Evolutionary conservation across 1,284 basidiomycete genomes (phyloP).

Genomic region (Heliocybe sulcata): DNA sequence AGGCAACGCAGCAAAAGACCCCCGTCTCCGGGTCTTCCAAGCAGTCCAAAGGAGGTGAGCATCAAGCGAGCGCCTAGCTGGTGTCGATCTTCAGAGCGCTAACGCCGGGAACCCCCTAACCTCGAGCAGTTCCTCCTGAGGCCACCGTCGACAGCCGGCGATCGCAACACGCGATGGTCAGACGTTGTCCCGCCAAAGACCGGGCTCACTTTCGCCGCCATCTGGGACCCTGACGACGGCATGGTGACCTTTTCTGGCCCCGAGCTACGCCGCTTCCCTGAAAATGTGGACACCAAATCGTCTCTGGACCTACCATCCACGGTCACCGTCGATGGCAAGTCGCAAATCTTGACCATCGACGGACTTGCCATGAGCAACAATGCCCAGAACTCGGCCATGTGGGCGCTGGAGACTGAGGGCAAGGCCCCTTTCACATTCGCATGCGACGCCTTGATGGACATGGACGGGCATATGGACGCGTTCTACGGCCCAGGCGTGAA

Average conservation of each 20-base stretch:
- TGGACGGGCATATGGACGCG: constrained; percentile 19
- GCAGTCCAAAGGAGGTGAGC: background rate
- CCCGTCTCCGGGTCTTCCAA: background rate
- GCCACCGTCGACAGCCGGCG: constrained; percentile 9
- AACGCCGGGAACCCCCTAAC: background rate
- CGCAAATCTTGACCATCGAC: constrained; percentile 32
- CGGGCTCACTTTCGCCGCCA: constrained; percentile 48
- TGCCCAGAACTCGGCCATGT: background rate
- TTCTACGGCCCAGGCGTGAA: constrained; percentile 16
- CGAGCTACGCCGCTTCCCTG: constrained; percentile 28
- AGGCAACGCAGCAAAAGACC: too few relatives aligned
- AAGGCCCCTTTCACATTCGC: constrained; percentile 16
- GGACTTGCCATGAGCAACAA: constrained; percentile 11
- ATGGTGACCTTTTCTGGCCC: constrained; percentile 49
- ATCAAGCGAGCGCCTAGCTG: background rate
- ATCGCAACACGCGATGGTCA: constrained; percentile 36
- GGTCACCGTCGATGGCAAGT: constrained; percentile 23
- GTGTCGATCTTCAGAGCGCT: background rate
- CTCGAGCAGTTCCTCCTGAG: background rate
- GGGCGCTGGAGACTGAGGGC: constrained; percentile 3
- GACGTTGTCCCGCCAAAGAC: constrained; percentile 46
- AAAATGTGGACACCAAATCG: constrained; percentile 12
- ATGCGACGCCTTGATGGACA: constrained; percentile 19
- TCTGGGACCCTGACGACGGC: constrained; percentile 51
- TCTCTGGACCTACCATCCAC: constrained; percentile 11